These are phyloP conservation scores for Jackrogersella multiformis DNA, from an alignment of 495 filamentous ascomycete species.

Conservation along the genomic window DNA sequence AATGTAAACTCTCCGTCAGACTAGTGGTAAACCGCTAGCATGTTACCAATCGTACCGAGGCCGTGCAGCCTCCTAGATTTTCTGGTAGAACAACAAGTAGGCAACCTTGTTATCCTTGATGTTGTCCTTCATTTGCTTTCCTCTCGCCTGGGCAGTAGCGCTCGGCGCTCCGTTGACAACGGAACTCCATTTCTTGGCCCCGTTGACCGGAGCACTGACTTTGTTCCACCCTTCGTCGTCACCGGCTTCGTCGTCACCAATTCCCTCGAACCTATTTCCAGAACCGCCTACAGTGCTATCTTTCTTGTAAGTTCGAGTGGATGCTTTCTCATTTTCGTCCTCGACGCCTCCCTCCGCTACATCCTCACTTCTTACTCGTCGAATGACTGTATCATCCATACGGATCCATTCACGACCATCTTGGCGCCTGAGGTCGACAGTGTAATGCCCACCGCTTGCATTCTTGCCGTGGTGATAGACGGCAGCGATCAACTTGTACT, in stretches of 20 bases:
- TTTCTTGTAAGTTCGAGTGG: conserved; percentile 57
- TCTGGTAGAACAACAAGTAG: conserved; percentile 95
- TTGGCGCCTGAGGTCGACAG: conserved; percentile 92
- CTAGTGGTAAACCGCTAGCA: neutral
- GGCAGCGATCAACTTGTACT: conserved; percentile 87
- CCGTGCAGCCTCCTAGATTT: conserved; percentile 58
- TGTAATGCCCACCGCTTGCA: conserved; percentile 95
- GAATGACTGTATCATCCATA: conserved; percentile 91
- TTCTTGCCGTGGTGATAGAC: conserved; percentile 98
- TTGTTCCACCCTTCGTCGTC: conserved; percentile 86
- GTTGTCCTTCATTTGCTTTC: conserved; percentile 73
- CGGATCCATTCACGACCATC: conserved; percentile 95
- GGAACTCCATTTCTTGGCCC: conserved; percentile 72
- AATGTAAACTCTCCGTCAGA: conserved; percentile 11
- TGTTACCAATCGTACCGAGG: neutral
- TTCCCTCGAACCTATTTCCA: conserved; percentile 74
- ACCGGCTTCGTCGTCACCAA: conserved; percentile 71
- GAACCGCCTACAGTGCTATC: conserved; percentile 46
- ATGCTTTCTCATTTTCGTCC: conserved; percentile 74
- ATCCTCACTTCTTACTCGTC: conserved; percentile 85
- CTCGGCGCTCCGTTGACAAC: conserved; percentile 65
- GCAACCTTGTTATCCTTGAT: conserved; percentile 95
- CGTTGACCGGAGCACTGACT: conserved; percentile 69
- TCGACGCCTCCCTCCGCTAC: conserved; percentile 87
- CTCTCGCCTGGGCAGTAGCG: conserved; percentile 49